Evolutionary conservation across 805 yeast genomes (phyloP), one percentile per base, ranked within the genome.

Genomic region (Wickerhamiella lipophila): DNA sequence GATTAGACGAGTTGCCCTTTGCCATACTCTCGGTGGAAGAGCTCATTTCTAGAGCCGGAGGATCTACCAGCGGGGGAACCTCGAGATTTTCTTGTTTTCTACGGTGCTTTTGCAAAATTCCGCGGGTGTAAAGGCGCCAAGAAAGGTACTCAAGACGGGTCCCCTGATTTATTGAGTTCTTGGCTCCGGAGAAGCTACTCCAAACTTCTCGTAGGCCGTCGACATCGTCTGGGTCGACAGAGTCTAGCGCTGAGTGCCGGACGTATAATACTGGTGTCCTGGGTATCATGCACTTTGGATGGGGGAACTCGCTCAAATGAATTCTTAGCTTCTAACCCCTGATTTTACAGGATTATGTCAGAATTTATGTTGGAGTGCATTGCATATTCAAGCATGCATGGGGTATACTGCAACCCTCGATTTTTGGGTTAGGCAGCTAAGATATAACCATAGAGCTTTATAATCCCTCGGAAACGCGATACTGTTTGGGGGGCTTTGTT

Each of bases 111-210:
- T 38, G 45, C 12, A 52, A 18, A 5, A 56, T 43, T 22, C 54
- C 55, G 9, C 58, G 54, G 9, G 58, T 53, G 40, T 57, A 57
- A 6, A 57, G 47, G n/a, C 60, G 53, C 60, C 60, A 57, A 9
- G 53, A 47, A 9, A 56, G 53, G 40, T 57, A 55, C 41, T 56
- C 60, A 1, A 55, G 48, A 2, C 60, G 54, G 30, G 53, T 51
- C 16, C 59, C 58, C 26, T 58, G 55, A 16, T 50, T 53, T 13
- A 57, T 53, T 34, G 54, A 52, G 22, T 52, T 42, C 35, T 55
- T 55, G 6, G 60, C 59, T 25, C 54, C 51, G 41, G 58, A 52
- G 35, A 55, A 54, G 2, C 58, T 57, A 9, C 51, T 46, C 60
- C 60, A 57, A 44, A 57, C 52, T 46, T 49, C 47, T 34, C 58